Evolutionary conservation across 2,329 filamentous ascomycete genomes (phyloP), one percentile per base, ranked within the genome.

Genomic region (Calonectria honghensis): DNA sequence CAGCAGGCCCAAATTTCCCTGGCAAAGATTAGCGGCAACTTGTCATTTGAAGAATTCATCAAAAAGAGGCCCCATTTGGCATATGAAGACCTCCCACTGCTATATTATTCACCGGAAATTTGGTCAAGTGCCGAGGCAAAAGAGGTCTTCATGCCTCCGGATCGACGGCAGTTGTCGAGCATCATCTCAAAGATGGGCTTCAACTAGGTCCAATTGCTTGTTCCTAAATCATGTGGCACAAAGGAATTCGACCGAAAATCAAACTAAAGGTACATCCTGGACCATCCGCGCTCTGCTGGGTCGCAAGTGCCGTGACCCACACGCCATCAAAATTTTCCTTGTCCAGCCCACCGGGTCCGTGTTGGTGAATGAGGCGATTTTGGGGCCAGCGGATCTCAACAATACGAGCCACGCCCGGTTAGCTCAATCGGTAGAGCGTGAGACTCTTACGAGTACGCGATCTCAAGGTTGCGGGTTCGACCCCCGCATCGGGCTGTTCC

Each of bases 381-480:
- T 63, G 57, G 35, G 37, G n/a, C 37, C 35, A 18, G 57, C 57
- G 37, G 24, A 29, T 20, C 16, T 63, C 57, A 63, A 63, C 41
- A 65, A 65, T 68, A 20, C 69, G 70, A 75, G 70, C 70, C 70
- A 73, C 71, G 78, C 78, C 78, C 77, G 80, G 79, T 79, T 81
- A 82, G 79, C 78, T 82, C 78, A 81, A 82, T 82, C 77, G 79
- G 80, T 92, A 93, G 90, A 93, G 90, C 90, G 90, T 91, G 88
- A 91, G 91, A 92, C 91, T 92, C 90, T 89, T 89, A 89, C 27
- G 76, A 79, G 79, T 77, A 74, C 78, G 65, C 80, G 51, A 89
- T 89, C 88, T 89, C 86, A 88, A 89, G 88, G 87, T 86, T 89
- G 87, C 86, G 87, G 87, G 89, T 90, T 89, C 87, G 87, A 88